These are phyloP conservation scores for Botrytis deweyae DNA, from an alignment of 2,329 filamentous ascomycete genomes.

Conservation along the genomic window DNA sequence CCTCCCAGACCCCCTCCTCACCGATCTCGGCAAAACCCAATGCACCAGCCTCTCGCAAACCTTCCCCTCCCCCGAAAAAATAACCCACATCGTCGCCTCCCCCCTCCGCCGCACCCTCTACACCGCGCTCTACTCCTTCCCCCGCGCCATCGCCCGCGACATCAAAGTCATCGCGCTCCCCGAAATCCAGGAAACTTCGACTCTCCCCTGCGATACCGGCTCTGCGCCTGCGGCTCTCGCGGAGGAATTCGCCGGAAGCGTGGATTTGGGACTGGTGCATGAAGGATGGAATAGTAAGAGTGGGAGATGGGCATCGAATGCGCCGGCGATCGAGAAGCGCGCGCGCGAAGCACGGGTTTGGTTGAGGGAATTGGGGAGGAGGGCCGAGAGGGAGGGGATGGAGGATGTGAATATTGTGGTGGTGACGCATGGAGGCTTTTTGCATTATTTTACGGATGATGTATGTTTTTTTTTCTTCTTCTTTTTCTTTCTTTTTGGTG, in stretches of 20 bases:
- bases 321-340: constrained; percentile 41
- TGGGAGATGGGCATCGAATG: constrained; percentile 38
- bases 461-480: constrained; percentile 43
- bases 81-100: constrained; percentile 74
- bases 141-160: constrained; percentile 48
- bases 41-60: constrained; percentile 59
- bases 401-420: constrained; percentile 66
- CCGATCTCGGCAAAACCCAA: constrained; percentile 72
- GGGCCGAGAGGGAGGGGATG: constrained; percentile 31
- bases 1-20: constrained; percentile 77
- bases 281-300: constrained; percentile 19
- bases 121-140: constrained; percentile 72
- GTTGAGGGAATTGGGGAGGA: constrained; percentile 48
- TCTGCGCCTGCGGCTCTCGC: not conserved
- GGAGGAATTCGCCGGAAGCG: not conserved
- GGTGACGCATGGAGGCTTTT: constrained; percentile 78
- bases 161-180: constrained; percentile 62
- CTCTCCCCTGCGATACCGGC: constrained; percentile 75
- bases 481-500: not conserved
- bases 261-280: not conserved
- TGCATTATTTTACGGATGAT: constrained; percentile 84
- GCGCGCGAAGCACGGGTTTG: constrained; percentile 60
- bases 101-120: constrained; percentile 79
- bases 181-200: constrained; percentile 74
- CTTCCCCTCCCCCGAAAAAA: constrained; percentile 64